Base-by-base conservation (phyloP, 352 stramenopile species). In the Blastocystis sp. region DNA sequence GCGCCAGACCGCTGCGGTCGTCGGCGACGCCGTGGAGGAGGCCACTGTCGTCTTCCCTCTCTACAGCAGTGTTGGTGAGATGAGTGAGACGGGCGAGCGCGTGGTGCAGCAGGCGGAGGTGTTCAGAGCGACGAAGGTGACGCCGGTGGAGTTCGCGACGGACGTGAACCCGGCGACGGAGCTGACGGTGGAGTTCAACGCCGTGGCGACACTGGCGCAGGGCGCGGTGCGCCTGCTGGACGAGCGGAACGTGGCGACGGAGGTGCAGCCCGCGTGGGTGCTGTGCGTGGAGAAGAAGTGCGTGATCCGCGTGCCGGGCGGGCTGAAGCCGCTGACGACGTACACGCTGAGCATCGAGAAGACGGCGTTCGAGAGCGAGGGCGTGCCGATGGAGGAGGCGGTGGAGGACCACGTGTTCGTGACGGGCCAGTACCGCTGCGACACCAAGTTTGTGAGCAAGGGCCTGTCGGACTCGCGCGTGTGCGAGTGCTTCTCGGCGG, bases 401-500 rank as follows among this genome's bases (percentile, higher is more conserved):
- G 71, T n/a, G 71, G 66, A 28, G 41, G 43, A 81, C 14, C 43
- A 21, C 11, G 64, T 65, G 21, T 81, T 81, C 28, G 52, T 40
- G 45, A 81, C 71, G 53, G 71, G 71, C 14, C 7, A 38, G 4
- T 21, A 45, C 48, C 48, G 71, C n/a, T 81, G 71, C 43, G 71
- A 81, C 43, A 81, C 48, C 21, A 64, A 21, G 28, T 81, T 23
- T 41, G 71, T 81, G 28, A 65, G 71, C 21, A 43, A 60, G 23
- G 71, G 71, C 7, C 43, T 81, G 45, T 34, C 21, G 17, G 53
- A 64, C 23, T 40, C 41, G 21, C 21, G 48, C 28, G 48, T 81
- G 48, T 81, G 48, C 21, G 48, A 81, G 48, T 81, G 71, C 56
- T 81, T 81, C 71, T 81, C 71, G 17, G 71, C 66, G 4, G 48